Percentiles rank a stretch among this genome's conserved stretches.
These are phyloP conservation scores for Pestalotiopsis fici DNA, from an alignment of 2,329 filamentous ascomycete genomes.

Conservation along the genomic window DNA sequence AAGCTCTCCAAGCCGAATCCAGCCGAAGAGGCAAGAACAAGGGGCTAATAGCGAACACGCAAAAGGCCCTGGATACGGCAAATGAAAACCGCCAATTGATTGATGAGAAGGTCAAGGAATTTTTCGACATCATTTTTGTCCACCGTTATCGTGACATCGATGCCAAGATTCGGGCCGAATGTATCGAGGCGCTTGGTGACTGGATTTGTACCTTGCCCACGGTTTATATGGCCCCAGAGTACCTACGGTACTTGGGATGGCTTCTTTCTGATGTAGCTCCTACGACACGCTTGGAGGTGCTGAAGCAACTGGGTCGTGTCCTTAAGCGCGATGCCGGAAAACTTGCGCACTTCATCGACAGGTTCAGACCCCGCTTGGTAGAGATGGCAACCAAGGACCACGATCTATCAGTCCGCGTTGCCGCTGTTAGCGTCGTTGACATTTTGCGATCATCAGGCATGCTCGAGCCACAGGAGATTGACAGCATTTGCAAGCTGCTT, in stretches of 20 bases:
- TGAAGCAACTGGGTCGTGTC: conserved; percentile 79
- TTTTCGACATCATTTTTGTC: conserved; percentile 90
- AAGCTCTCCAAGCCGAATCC: conserved; percentile 77
- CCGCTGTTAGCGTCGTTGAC: conserved; percentile 80
- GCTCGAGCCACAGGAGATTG: conserved; percentile 88
- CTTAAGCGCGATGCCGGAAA: conserved; percentile 82
- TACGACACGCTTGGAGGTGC: conserved; percentile 77
- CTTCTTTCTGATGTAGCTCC: conserved; percentile 81
- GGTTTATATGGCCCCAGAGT: conserved; percentile 86
- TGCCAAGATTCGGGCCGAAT: conserved; percentile 83
- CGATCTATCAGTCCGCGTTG: conserved; percentile 77
- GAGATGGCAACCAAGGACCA: conserved; percentile 90
- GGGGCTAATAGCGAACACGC: conserved; percentile 71
- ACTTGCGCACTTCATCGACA: conserved; percentile 88
- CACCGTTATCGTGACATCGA: conserved; percentile 96
- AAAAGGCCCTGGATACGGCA: conserved; percentile 71
- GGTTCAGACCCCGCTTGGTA: conserved; percentile 82
- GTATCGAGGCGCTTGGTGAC: conserved; percentile 79
- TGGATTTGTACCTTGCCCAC: conserved; percentile 89
- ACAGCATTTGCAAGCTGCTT: conserved; percentile 81
- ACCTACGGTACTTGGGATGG: conserved; percentile 94
- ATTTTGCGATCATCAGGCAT: conserved; percentile 80
- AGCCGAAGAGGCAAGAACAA: conserved; percentile 76
- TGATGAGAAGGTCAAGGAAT: conserved; percentile 75
- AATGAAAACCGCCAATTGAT: conserved; percentile 70